A percentile compares a stretch with the other conserved stretches of the same genome.
Conservation (phyloP, 2,329 filamentous ascomycete genomes). For the Beauveria sp. region DNA sequence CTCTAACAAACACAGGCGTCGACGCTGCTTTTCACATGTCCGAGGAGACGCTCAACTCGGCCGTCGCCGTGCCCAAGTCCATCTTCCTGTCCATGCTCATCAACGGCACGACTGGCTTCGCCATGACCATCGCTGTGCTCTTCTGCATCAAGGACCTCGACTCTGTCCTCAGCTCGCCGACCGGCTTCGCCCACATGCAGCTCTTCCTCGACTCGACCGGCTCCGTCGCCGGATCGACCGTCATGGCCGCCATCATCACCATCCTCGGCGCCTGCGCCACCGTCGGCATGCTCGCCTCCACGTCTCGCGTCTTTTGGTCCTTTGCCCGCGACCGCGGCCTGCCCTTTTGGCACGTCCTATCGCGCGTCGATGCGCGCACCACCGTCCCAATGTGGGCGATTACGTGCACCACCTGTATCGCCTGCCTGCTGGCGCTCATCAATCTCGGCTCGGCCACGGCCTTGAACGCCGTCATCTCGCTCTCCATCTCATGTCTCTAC, state of each 20-base stretch:
- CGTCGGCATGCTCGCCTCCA: slow-evolving; percentile 48
- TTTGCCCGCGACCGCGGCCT: slow-evolving; percentile 32
- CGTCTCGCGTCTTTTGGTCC: slow-evolving; percentile 50
- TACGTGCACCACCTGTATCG: slow-evolving; percentile 19
- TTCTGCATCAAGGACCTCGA: slow-evolving; percentile 43
- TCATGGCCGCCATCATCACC: slow-evolving; percentile 42
- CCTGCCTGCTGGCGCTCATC: slow-evolving; percentile 24
- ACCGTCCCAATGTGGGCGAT: slow-evolving; percentile 23
- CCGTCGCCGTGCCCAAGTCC: slow-evolving; percentile 40
- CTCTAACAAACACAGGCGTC: slow-evolving; percentile 1
- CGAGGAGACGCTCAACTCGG: slow-evolving; percentile 34
- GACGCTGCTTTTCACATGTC: slow-evolving; percentile 25
- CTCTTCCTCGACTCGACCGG: slow-evolving; percentile 46
- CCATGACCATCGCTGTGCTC: slow-evolving; percentile 46
- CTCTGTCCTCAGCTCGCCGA: slow-evolving; percentile 33
- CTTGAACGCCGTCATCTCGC: slow-evolving; percentile 22
- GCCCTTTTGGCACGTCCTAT: slow-evolving; percentile 23
- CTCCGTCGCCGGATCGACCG: slow-evolving; percentile 38
- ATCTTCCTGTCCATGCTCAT: slow-evolving; percentile 41
- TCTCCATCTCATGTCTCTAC: slow-evolving; percentile 24
- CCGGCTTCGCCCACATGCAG: slow-evolving; percentile 51
- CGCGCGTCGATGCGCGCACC: slow-evolving; percentile 19
- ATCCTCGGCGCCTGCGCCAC: slow-evolving; percentile 40
- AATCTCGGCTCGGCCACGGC: slow-evolving; percentile 25
- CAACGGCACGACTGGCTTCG: slow-evolving; percentile 45